A percentile compares a stretch with the other conserved stretches of the same genome.
phyloP scores from a whole-genome alignment of 176 grass and related monocot species.

The Musa itinerans region DNA sequence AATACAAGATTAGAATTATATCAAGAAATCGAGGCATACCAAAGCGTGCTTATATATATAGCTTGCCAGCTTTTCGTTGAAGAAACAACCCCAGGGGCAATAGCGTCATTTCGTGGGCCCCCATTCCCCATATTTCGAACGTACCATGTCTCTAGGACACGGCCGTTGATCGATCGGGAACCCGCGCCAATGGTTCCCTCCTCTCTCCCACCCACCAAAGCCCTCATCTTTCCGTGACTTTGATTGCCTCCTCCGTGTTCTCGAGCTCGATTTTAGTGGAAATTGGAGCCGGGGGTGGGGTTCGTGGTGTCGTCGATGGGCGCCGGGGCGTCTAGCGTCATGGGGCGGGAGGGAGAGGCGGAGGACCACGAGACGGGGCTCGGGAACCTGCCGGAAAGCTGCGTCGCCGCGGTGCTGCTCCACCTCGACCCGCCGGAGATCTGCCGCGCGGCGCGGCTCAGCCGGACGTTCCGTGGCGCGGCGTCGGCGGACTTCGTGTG shows the following conservation, averaged over 20 bases:
- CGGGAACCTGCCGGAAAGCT: slow-evolving; percentile 6
- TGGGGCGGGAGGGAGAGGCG: neutral
- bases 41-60: too few species aligned
- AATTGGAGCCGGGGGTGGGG: neutral
- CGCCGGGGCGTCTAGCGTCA: neutral
- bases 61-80: too few species aligned
- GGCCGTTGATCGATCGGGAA: neutral
- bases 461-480: neutral
- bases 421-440: slow-evolving; percentile 11
- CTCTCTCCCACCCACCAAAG: neutral
- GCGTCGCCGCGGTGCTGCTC: slow-evolving; percentile 6
- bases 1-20: too few species aligned
- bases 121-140: too few species aligned
- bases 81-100: too few species aligned
- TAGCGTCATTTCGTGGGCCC: too few species aligned
- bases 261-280: neutral
- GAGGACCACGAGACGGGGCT: neutral
- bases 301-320: neutral
- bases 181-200: neutral
- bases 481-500: slow-evolving; percentile 6
- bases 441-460: neutral
- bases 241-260: neutral
- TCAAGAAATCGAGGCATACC: too few species aligned
- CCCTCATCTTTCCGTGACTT: neutral
- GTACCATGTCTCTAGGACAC: neutral